These are phyloP conservation scores for Microbotryum scabiosae DNA, from an alignment of 1,284 basidiomycete genomes.

Conservation along the genomic window DNA sequence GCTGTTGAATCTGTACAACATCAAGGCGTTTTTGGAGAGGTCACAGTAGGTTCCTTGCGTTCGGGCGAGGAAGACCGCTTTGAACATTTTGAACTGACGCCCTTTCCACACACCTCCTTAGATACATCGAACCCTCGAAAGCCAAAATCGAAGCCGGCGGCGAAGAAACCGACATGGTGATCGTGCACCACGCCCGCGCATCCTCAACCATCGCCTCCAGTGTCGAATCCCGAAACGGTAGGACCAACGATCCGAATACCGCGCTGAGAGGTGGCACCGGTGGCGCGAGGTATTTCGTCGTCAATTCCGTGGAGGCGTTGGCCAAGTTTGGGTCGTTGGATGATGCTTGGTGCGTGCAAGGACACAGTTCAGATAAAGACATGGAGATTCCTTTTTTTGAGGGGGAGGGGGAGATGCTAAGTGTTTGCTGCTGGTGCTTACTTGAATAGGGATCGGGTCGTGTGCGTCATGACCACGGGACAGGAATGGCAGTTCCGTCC, in stretches of 20 bases:
- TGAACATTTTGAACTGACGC: slow-evolving; percentile 2
- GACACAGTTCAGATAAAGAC: slow-evolving; percentile 1
- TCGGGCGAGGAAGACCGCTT: not conserved
- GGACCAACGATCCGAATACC: slow-evolving; percentile 8
- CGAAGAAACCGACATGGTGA: slow-evolving; percentile 54
- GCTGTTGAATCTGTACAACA: slow-evolving; percentile 95
- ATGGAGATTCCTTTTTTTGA: not conserved
- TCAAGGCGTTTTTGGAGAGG: slow-evolving; percentile 85
- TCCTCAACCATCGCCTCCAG: slow-evolving; percentile 1
- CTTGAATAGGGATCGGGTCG: slow-evolving; percentile 63
- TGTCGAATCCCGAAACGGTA: not conserved
- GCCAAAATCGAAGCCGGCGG: not conserved
- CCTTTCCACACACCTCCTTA: slow-evolving; percentile 10
- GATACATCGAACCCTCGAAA: not conserved
- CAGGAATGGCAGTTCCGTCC: slow-evolving; percentile 96
- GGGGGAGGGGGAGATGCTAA: too few species aligned
- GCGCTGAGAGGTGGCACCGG: not conserved
- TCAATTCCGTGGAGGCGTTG: slow-evolving; percentile 86
- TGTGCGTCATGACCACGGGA: slow-evolving; percentile 94
- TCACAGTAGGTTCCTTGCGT: slow-evolving; percentile 67
- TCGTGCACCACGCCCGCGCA: slow-evolving; percentile 52
- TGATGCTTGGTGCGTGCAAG: slow-evolving; percentile 59
- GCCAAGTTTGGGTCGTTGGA: slow-evolving; percentile 65
- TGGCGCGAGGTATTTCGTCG: slow-evolving; percentile 53
- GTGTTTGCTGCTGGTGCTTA: too few species aligned